Percentiles rank a stretch among this genome's conserved stretches.
Conservation (phyloP, 2,329 filamentous ascomycete species). For the Paracoccidioides brasiliensis region DNA sequence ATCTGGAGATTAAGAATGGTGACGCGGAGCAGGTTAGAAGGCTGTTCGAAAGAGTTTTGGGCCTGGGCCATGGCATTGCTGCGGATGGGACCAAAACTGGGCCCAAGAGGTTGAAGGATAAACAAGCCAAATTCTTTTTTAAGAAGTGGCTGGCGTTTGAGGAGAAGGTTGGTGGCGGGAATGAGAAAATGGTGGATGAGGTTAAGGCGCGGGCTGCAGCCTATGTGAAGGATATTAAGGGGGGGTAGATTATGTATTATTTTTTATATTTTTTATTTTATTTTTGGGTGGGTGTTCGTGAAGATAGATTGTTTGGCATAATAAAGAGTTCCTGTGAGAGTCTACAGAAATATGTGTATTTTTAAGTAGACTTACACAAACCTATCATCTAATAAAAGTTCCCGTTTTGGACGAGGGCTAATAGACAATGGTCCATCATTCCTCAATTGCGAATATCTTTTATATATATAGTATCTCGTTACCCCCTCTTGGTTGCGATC, state of each 20-base stretch:
- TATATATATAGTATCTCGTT: slow-evolving; percentile 10
- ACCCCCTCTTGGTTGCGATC: slow-evolving; percentile 44
- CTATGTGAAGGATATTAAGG: slow-evolving; percentile 45
- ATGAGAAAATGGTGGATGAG: slow-evolving; percentile 54
- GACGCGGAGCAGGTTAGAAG: slow-evolving; percentile 55
- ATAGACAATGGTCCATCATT: too few relatives aligned
- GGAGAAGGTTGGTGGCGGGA: slow-evolving; percentile 48
- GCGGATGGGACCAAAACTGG: slow-evolving; percentile 28
- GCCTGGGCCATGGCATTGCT: slow-evolving; percentile 30
- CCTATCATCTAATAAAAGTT: too few relatives aligned
- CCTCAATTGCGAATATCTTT: too few relatives aligned
- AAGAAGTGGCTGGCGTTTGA: slow-evolving; percentile 88
- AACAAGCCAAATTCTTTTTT: slow-evolving; percentile 77
- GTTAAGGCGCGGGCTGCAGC: slow-evolving; percentile 58
- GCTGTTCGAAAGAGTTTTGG: slow-evolving; percentile 65
- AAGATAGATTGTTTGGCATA: background rate
- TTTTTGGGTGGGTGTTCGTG: background rate
- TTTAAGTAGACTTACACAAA: too few relatives aligned
- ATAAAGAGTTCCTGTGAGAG: too few relatives aligned
- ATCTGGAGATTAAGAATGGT: slow-evolving; percentile 58
- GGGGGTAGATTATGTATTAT: slow-evolving; percentile 8
- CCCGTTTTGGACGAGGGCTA: too few relatives aligned
- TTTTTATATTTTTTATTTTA: background rate
- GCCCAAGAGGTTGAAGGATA: slow-evolving; percentile 59
- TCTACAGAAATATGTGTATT: too few relatives aligned